Conservation (phyloP, 2,329 filamentous ascomycete species). For the Hypoxylon sp. region DNA sequence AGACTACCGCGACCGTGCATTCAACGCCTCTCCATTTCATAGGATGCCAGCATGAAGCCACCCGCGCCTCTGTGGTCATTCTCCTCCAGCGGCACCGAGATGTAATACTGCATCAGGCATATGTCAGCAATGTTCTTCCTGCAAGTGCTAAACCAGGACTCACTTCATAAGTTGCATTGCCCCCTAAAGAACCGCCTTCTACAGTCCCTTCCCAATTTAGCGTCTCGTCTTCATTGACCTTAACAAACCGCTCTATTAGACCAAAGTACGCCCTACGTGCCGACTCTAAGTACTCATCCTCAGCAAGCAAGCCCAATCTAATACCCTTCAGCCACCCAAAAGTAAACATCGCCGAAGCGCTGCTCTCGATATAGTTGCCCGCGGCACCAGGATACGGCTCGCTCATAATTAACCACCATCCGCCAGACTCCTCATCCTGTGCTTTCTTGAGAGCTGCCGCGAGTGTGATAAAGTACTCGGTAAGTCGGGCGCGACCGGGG, state of each 20-base stretch:
- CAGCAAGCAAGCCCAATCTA: conserved; percentile 54
- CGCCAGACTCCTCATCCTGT: conserved; percentile 60
- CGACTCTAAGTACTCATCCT: conserved; percentile 53
- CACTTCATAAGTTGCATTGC: conserved; percentile 64
- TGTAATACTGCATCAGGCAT: conserved; percentile 56
- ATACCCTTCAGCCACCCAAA: conserved; percentile 65
- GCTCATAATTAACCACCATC: conserved; percentile 71
- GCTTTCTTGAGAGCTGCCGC: conserved; percentile 58
- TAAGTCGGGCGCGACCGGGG: conserved; percentile 55
- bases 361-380: conserved; percentile 73
- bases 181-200: conserved; percentile 62
- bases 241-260: conserved; percentile 61
- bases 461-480: conserved; percentile 57
- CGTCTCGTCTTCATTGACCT: conserved; percentile 60
- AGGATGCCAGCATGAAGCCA: conserved; percentile 57
- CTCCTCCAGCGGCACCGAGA: conserved; percentile 54
- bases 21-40: conserved; percentile 50
- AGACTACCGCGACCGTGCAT: background rate
- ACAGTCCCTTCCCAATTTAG: conserved; percentile 66
- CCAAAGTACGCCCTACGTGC: conserved; percentile 60
- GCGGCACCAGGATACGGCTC: conserved; percentile 59
- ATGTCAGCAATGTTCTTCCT: conserved; percentile 7
- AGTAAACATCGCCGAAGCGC: conserved; percentile 69
- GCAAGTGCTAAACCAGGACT: conserved; percentile 36
- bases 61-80: conserved; percentile 58